Conservation (phyloP, 257 asterid species). For the Verbena officinalis region DNA sequence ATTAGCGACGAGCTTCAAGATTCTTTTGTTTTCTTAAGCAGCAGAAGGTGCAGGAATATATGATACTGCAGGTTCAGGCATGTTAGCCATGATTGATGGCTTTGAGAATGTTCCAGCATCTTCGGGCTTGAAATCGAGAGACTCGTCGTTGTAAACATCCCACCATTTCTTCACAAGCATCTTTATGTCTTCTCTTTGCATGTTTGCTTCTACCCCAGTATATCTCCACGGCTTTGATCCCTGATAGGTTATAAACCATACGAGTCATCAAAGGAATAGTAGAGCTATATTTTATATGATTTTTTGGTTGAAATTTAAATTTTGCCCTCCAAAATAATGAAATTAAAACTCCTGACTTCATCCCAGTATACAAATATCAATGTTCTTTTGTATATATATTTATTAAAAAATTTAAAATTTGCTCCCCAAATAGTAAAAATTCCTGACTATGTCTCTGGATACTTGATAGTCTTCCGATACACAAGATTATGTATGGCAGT, state of each 20-base stretch:
- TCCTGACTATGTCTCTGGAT: too few species aligned
- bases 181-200: constrained; percentile 61
- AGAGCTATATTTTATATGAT: too few species aligned
- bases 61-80: constrained; percentile 50
- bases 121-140: constrained; percentile 51
- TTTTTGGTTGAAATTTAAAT: too few species aligned
- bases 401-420: too few species aligned
- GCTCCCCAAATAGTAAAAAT: too few species aligned
- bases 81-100: constrained; percentile 41
- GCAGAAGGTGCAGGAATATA: constrained; percentile 66
- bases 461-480: background rate
- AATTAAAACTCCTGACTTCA: too few species aligned
- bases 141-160: constrained; percentile 51
- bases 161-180: constrained; percentile 63
- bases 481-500: background rate
- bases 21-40: constrained; percentile 34
- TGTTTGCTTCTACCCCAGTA: constrained; percentile 56
- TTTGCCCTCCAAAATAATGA: too few species aligned
- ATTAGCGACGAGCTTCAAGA: background rate
- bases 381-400: too few species aligned
- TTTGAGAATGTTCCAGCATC: constrained; percentile 35
- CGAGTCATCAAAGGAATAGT: too few species aligned
- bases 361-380: too few species aligned
- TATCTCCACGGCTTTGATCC: constrained; percentile 76
- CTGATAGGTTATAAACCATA: constrained; percentile 16